Percentiles rank a stretch among this genome's conserved stretches.
phyloP scores from a whole-genome alignment of 2,329 filamentous ascomycete genomes.

The Xylariaceae sp. region DNA sequence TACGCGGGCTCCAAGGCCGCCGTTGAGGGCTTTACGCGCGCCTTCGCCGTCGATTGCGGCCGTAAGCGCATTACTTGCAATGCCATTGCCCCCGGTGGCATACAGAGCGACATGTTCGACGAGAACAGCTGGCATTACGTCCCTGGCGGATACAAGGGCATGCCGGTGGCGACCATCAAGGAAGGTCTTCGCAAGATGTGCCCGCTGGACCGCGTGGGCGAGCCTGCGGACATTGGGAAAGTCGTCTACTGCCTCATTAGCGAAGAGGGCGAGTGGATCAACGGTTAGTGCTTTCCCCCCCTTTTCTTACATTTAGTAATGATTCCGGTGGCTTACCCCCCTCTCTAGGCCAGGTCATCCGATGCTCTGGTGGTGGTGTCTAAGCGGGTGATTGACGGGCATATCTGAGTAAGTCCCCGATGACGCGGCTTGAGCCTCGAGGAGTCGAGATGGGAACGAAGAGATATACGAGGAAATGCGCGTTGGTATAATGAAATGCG shows the following conservation, averaged over 20 bases:
- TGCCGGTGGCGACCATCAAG: slow-evolving; percentile 52
- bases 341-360: slow-evolving; percentile 34
- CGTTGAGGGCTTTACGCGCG: slow-evolving; percentile 67
- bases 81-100: slow-evolving; percentile 66
- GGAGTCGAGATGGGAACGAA: no score
- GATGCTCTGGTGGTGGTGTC: slow-evolving; percentile 34
- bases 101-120: slow-evolving; percentile 75
- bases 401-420: not conserved
- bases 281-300: slow-evolving; percentile 43
- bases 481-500: not conserved
- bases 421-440: no score
- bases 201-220: slow-evolving; percentile 56
- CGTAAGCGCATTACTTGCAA: slow-evolving; percentile 66
- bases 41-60: slow-evolving; percentile 68
- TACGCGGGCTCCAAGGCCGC: slow-evolving; percentile 71
- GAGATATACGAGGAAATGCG: no score
- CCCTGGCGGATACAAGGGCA: slow-evolving; percentile 50
- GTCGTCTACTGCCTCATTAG: slow-evolving; percentile 54
- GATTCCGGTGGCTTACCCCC: slow-evolving; percentile 8
- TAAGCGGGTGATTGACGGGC: slow-evolving; percentile 13
- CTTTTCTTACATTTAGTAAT: not conserved
- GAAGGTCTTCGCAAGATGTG: slow-evolving; percentile 52
- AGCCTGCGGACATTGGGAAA: slow-evolving; percentile 55
- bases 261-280: slow-evolving; percentile 61
- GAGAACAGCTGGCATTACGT: slow-evolving; percentile 65